phyloP scores from a whole-genome alignment of 257 asterid genomes.

The Eustoma russellianum region DNA sequence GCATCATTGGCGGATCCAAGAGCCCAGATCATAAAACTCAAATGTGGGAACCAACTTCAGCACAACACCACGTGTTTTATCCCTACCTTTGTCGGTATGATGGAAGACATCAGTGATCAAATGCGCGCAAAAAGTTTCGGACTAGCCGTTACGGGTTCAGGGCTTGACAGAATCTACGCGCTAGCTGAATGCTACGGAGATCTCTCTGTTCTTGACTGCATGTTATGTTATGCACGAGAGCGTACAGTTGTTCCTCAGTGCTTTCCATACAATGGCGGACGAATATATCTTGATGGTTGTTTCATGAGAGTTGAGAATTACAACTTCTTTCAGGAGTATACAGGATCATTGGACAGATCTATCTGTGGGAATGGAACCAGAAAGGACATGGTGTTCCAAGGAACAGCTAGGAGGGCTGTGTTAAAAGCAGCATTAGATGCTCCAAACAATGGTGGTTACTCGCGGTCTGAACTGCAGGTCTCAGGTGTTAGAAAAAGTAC shows the following conservation, averaged over 20 bases:
- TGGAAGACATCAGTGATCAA: conserved; percentile 63
- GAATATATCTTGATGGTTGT: conserved; percentile 76
- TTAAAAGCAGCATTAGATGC: conserved; percentile 22
- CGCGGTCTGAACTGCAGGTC: conserved; percentile 19
- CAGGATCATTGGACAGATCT: conserved; percentile 22
- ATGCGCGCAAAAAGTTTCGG: conserved; percentile 53
- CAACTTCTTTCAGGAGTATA: conserved; percentile 45
- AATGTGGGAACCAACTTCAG: conserved; percentile 36
- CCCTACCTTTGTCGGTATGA: conserved; percentile 52
- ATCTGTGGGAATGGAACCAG: conserved; percentile 30
- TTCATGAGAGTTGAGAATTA: conserved; percentile 71
- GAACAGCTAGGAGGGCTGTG: conserved; percentile 24
- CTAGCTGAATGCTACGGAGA: conserved; percentile 82
- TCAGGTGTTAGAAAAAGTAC: too few species aligned
- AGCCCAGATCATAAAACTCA: conserved; percentile 35
- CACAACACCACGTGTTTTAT: conserved; percentile 44
- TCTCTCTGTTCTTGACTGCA: conserved; percentile 66
- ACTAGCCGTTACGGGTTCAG: conserved; percentile 31
- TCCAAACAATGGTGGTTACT: conserved; percentile 17
- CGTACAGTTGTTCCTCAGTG: conserved; percentile 68
- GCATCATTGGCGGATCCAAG: conserved; percentile 46
- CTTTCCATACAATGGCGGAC: conserved; percentile 57
- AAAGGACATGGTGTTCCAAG: conserved; percentile 18
- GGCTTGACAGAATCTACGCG: conserved; percentile 48
- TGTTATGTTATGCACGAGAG: conserved; percentile 62